phyloP scores from a whole-genome alignment of 495 filamentous ascomycete genomes.

The Bacidia rubella region DNA sequence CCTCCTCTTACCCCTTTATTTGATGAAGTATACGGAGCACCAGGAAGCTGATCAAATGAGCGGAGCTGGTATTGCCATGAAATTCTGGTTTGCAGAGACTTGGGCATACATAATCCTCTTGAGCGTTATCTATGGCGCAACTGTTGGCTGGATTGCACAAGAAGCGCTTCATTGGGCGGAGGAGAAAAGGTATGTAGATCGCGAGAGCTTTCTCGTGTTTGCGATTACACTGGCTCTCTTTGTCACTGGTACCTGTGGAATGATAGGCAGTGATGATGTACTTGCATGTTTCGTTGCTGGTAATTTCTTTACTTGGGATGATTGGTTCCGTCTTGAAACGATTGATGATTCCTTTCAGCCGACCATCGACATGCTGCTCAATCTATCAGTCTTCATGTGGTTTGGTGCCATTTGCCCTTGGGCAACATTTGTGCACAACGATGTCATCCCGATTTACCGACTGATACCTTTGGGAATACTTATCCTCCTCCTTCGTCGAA shows the following conservation, averaged over 20 bases:
- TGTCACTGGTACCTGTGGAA: conserved; percentile 71
- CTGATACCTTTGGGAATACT: conserved; percentile 68
- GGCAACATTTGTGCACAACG: conserved; percentile 51
- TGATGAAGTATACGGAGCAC: conserved; percentile 54
- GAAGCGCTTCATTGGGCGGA: conserved; percentile 75
- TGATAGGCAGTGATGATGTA: conserved; percentile 86
- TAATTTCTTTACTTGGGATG: conserved; percentile 81
- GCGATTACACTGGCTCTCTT: conserved; percentile 63
- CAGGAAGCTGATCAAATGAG: conserved; percentile 46
- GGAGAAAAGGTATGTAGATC: conserved; percentile 68
- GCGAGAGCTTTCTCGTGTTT: conserved; percentile 84
- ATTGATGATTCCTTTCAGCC: conserved; percentile 83
- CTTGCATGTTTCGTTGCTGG: conserved; percentile 90
- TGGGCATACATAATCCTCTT: conserved; percentile 74
- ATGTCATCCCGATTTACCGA: conserved; percentile 61
- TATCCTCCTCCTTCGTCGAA: conserved; percentile 64
- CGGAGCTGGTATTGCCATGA: conserved; percentile 51
- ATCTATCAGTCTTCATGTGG: conserved; percentile 82
- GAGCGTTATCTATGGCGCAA: conserved; percentile 62
- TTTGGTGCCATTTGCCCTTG: conserved; percentile 83
- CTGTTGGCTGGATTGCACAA: conserved; percentile 69
- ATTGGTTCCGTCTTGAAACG: conserved; percentile 85
- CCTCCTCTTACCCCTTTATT: conserved; percentile 69
- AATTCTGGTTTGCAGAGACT: conserved; percentile 75
- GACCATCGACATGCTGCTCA: conserved; percentile 79